A percentile compares a stretch with the other conserved stretches of the same genome.
These are phyloP conservation scores for Neofusicoccum kwambonambiense DNA, from an alignment of 2,329 filamentous ascomycete species.

Conservation along the genomic window DNA sequence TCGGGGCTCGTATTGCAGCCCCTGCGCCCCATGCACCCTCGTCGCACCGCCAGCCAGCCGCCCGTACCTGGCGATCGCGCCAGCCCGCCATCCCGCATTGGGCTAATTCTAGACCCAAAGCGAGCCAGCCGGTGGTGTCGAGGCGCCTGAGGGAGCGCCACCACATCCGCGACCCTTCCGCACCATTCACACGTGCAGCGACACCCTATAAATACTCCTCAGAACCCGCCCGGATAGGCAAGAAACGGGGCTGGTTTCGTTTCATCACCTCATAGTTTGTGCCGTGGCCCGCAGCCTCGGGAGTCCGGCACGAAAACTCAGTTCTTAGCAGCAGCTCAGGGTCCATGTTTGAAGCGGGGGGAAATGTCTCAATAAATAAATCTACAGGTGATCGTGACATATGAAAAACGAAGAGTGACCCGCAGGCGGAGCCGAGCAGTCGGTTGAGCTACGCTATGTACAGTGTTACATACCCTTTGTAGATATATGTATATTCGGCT, in stretches of 20 bases:
- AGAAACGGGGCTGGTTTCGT: background rate
- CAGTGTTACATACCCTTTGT: background rate
- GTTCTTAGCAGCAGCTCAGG: background rate
- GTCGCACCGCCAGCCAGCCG: background rate
- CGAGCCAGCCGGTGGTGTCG: background rate
- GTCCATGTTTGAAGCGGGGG: background rate
- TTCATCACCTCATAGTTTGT: background rate
- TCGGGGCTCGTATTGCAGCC: conserved; percentile 8
- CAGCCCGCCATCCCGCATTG: background rate
- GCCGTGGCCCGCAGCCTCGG: background rate
- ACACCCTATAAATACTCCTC: conserved; percentile 5
- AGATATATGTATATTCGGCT: background rate
- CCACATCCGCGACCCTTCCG: background rate
- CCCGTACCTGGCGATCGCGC: conserved; percentile 6
- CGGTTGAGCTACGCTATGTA: conserved; percentile 8
- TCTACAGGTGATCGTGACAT: conserved; percentile 2
- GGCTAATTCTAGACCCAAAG: background rate
- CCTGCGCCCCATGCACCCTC: background rate
- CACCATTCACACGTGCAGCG: background rate
- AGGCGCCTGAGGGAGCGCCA: background rate
- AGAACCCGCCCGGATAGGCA: background rate
- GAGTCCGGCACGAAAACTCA: background rate
- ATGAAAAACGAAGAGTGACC: background rate
- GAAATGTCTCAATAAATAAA: background rate
- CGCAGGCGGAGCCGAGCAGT: background rate